A percentile compares a stretch with the other conserved stretches of the same genome.
Evolutionary conservation across 2,329 filamentous ascomycete species (phyloP).

Genomic region (Oidium heveae): DNA sequence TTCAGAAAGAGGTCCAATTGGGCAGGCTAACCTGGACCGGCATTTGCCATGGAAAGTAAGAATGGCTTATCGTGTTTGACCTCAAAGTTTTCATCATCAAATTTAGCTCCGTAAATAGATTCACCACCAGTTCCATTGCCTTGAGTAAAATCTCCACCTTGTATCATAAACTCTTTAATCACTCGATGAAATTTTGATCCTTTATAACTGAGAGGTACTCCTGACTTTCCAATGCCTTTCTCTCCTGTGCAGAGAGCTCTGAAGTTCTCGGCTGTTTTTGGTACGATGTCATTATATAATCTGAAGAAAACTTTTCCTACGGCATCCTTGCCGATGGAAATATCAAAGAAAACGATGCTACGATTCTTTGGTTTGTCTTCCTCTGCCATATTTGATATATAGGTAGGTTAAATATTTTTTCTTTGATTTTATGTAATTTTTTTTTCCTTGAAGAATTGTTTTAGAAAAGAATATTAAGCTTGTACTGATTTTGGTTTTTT

Average conservation of each 20-base stretch:
- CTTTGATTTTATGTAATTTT: too few species aligned
- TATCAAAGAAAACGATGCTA: slow-evolving; percentile 78
- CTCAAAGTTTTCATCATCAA: slow-evolving; percentile 88
- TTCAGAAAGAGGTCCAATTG: neutral
- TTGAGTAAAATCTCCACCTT: slow-evolving; percentile 88
- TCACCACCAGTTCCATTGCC: slow-evolving; percentile 91
- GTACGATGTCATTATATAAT: slow-evolving; percentile 52
- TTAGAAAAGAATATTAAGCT: too few species aligned
- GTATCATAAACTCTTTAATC: slow-evolving; percentile 98
- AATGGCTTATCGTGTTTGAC: slow-evolving; percentile 83
- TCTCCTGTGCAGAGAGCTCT: slow-evolving; percentile 82
- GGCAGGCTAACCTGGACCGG: slow-evolving; percentile 46
- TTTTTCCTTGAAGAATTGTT: too few species aligned
- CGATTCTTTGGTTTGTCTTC: slow-evolving; percentile 15
- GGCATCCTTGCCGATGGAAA: slow-evolving; percentile 49
- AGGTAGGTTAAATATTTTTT: too few species aligned
- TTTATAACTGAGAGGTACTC: slow-evolving; percentile 82
- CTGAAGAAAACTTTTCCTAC: slow-evolving; percentile 69
- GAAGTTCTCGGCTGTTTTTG: slow-evolving; percentile 94
- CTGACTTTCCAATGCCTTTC: slow-evolving; percentile 59
- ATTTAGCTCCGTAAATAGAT: slow-evolving; percentile 93
- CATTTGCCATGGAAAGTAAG: slow-evolving; percentile 92
- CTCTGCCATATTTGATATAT: slow-evolving; percentile 5
- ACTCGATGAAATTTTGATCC: slow-evolving; percentile 82
- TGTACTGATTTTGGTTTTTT: too few species aligned